Conservation (phyloP, 2,329 filamentous ascomycete genomes). For the Penicillium verrucosum region DNA sequence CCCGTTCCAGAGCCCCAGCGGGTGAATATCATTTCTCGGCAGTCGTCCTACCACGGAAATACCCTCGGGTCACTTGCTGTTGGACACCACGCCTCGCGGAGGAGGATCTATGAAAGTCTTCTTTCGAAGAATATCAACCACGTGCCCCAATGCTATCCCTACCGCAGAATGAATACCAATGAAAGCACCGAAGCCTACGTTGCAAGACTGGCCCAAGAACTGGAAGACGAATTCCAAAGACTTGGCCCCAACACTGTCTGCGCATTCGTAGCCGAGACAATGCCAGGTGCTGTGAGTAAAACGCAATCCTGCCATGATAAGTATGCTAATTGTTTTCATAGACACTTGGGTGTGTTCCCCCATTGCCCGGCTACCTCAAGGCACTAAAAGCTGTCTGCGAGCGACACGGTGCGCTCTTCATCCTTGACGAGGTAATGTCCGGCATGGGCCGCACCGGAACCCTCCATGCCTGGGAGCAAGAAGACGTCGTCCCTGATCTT, state of each 20-base stretch:
- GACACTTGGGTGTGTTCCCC: slow-evolving; percentile 51
- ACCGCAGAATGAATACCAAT: slow-evolving; percentile 49
- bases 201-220: slow-evolving; percentile 55
- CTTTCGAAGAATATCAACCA: slow-evolving; percentile 54
- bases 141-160: slow-evolving; percentile 64
- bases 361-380: slow-evolving; percentile 54
- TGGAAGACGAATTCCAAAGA: slow-evolving; percentile 62
- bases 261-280: slow-evolving; percentile 61
- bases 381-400: slow-evolving; percentile 55
- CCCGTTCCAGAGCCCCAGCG: slow-evolving; percentile 50
- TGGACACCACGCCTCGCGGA: slow-evolving; percentile 59
- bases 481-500: slow-evolving; percentile 54
- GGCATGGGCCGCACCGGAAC: slow-evolving; percentile 55
- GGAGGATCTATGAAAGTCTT: slow-evolving; percentile 58
- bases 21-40: slow-evolving; percentile 59
- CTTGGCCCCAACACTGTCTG: slow-evolving; percentile 63
- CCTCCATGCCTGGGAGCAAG: slow-evolving; percentile 56
- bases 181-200: slow-evolving; percentile 60
- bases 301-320: not conserved
- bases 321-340: slow-evolving; percentile 3
- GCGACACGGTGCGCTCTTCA: slow-evolving; percentile 53
- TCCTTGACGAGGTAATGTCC: slow-evolving; percentile 52
- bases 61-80: slow-evolving; percentile 66
- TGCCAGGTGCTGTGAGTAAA: slow-evolving; percentile 45
- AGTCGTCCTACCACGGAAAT: slow-evolving; percentile 65